A percentile compares a stretch with the other conserved stretches of the same genome.
phyloP scores from a whole-genome alignment of 2,329 filamentous ascomycete species.

The Neonectria hederae region DNA sequence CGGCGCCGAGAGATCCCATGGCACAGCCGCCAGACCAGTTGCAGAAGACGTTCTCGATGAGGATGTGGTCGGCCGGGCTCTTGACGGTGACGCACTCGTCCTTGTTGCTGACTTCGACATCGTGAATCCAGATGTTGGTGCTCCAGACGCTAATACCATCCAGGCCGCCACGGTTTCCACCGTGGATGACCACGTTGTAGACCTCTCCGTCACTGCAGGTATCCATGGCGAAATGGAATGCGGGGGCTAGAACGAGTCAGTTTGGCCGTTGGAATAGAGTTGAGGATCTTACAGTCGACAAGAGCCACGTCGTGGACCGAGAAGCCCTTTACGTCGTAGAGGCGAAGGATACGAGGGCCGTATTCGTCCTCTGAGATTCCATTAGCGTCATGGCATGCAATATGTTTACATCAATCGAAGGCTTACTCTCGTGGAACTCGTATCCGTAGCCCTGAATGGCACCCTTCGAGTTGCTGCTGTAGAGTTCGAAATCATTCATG shows the following conservation, averaged over 20 bases:
- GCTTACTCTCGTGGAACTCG: conserved; percentile 27
- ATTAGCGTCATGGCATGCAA: conserved; percentile 7
- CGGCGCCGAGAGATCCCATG: conserved; percentile 29
- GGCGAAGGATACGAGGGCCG: conserved; percentile 32
- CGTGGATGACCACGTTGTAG: conserved; percentile 35
- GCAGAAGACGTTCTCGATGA: conserved; percentile 37
- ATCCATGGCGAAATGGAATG: conserved; percentile 31
- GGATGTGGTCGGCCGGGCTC: conserved; percentile 32
- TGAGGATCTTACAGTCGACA: conserved; percentile 22
- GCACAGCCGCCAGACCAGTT: conserved; percentile 37
- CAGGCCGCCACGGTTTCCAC: conserved; percentile 25
- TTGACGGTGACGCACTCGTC: conserved; percentile 37
- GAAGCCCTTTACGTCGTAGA: conserved; percentile 31
- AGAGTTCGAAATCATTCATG: conserved; percentile 33
- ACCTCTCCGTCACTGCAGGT: conserved; percentile 32
- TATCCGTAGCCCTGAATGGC: conserved; percentile 34
- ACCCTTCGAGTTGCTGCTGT: conserved; percentile 35
- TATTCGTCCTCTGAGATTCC: conserved; percentile 16
- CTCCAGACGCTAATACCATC: conserved; percentile 35
- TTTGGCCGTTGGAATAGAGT: fast-evolving
- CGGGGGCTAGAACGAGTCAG: conserved; percentile 18
- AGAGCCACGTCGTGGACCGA: conserved; percentile 34
- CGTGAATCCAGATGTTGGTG: conserved; percentile 34
- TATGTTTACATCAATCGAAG: too few relatives aligned
- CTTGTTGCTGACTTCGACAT: conserved; percentile 38